Evolutionary conservation across 768 basidiomycete genomes (phyloP), one percentile per base, ranked within the genome.

Genomic region (Rhizopogon rudus): DNA sequence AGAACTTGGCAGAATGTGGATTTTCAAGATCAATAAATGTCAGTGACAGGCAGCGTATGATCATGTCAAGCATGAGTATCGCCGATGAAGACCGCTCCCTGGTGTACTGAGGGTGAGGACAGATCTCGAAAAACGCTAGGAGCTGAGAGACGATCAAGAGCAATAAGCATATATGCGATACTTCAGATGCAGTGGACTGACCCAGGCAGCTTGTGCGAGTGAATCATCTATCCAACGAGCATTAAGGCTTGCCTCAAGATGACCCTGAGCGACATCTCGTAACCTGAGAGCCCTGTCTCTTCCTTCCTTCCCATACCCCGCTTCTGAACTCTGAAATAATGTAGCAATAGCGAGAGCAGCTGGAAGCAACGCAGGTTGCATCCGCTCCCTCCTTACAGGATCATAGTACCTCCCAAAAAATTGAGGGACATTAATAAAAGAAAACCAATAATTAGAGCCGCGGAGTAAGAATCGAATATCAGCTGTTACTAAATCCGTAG

Each of bases 171-270:
- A 22, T 7, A 57, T 52, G 25, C 8, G 51, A 50, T 20, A 40
- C 37, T 33, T 46, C 25, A 51, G 22, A 42, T 13, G 1, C 0
- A n/a, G 28, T n/a, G 14, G 29, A 59, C 80, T 60, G 66, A 88
- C 88, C 85, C 85, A 91, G 53, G 86, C 84, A 39, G 87, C 85
- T 68, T 91, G 85, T 12, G 83, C 86, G 6, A 90, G 76, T 33
- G 80, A 82, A 62, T 87, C 83, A 59, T 91, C 87, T 13, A 91
- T 76, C 83, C 85, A 87, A 16, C 82, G 79, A 43, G 84, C 80
- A 63, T 80, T 84, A 55, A 87, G 69, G 63, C 87, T 89, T 22
- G 84, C 83, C 57, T 91, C 86, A 59, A 91, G 69, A 10, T 84
- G 81, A 48, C 78, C 75, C 65, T 87, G 87, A 35, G 88, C 88